phyloP scores from a whole-genome alignment of 768 basidiomycete species.

The Flagelloscypha sp. region DNA sequence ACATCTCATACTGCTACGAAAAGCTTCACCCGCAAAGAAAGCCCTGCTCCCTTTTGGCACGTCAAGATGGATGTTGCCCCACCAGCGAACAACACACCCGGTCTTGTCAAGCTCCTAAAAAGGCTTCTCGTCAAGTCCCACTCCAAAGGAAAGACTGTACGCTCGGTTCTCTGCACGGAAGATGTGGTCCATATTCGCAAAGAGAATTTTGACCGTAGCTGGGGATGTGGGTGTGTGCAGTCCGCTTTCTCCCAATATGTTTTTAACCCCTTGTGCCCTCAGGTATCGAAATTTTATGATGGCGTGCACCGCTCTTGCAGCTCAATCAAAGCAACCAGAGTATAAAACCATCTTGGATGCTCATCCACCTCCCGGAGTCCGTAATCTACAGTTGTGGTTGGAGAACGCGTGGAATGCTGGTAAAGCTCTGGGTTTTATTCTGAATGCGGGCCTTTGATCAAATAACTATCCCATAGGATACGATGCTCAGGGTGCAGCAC shows the following conservation, averaged over 20 bases:
- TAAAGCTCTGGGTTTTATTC: slow-evolving; percentile 14
- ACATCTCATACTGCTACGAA: no score
- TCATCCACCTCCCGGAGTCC: slow-evolving; percentile 57
- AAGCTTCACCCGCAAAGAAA: no score
- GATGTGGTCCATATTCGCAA: slow-evolving; percentile 48
- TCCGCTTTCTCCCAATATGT: slow-evolving; percentile 4
- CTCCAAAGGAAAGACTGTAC: slow-evolving; percentile 36
- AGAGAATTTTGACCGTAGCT: slow-evolving; percentile 53
- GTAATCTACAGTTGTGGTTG: slow-evolving; percentile 70
- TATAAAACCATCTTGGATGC: slow-evolving; percentile 55
- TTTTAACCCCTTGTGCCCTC: slow-evolving; percentile 1
- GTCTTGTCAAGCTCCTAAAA: slow-evolving; percentile 32
- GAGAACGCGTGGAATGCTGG: slow-evolving; percentile 76
- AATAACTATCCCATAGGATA: slow-evolving; percentile 44
- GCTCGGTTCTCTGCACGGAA: slow-evolving; percentile 60
- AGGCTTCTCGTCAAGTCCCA: slow-evolving; percentile 46
- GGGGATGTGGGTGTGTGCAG: slow-evolving; percentile 66
- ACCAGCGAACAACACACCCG: slow-evolving; percentile 3
- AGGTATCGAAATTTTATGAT: slow-evolving; percentile 84
- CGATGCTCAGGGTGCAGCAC: slow-evolving; percentile 57
- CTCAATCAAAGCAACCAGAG: slow-evolving; percentile 49
- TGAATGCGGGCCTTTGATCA: not conserved
- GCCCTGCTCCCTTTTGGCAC: slow-evolving; percentile 11
- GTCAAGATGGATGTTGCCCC: slow-evolving; percentile 6
- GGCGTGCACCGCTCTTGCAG: slow-evolving; percentile 65